phyloP scores from a whole-genome alignment of 208 protist species.

The Herpetomonas muscarum region DNA sequence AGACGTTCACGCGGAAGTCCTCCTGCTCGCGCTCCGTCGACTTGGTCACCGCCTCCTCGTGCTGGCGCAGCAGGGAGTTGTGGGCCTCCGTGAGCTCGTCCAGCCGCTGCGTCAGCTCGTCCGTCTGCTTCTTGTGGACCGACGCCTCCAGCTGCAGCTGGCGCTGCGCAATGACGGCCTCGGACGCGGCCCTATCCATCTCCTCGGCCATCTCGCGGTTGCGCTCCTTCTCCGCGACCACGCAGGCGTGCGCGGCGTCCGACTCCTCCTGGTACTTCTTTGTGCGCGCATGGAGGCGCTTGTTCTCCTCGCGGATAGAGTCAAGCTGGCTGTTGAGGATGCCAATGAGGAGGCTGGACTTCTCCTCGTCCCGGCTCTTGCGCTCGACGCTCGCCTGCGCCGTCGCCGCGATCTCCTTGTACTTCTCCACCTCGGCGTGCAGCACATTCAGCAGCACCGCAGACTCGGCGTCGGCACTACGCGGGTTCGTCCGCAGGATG shows the following conservation, averaged over 20 bases:
- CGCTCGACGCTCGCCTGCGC: conserved; percentile 58
- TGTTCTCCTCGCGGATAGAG: conserved; percentile 68
- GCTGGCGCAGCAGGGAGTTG: conserved; percentile 17
- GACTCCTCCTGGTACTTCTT: conserved; percentile 38
- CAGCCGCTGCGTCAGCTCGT: conserved; percentile 49
- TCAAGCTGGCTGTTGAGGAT: conserved; percentile 86
- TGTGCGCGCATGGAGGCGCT: conserved; percentile 49
- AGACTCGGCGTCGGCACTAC: conserved; percentile 60
- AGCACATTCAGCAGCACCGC: conserved; percentile 76
- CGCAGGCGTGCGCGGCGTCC: conserved; percentile 37
- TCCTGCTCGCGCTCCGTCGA: conserved; percentile 62
- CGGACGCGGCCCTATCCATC: conserved; percentile 35
- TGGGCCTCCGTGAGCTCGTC: conserved; percentile 25
- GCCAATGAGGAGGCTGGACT: conserved; percentile 74
- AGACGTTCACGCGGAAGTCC: conserved; percentile 67
- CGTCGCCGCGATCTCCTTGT: conserved; percentile 52
- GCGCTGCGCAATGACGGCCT: conserved; percentile 58
- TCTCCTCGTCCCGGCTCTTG: conserved; percentile 77
- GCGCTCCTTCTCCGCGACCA: conserved; percentile 36
- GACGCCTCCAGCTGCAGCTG: conserved; percentile 74
- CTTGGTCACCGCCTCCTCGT: conserved; percentile 35
- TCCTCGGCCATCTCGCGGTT: conserved; percentile 33
- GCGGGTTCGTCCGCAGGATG: conserved; percentile 9
- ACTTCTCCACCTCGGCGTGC: conserved; percentile 67
- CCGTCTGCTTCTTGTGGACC: conserved; percentile 64